Percentiles rank a stretch among this genome's conserved stretches.
phyloP scores from a whole-genome alignment of 2,329 filamentous ascomycete species.

The Aspergillus aculeatus region DNA sequence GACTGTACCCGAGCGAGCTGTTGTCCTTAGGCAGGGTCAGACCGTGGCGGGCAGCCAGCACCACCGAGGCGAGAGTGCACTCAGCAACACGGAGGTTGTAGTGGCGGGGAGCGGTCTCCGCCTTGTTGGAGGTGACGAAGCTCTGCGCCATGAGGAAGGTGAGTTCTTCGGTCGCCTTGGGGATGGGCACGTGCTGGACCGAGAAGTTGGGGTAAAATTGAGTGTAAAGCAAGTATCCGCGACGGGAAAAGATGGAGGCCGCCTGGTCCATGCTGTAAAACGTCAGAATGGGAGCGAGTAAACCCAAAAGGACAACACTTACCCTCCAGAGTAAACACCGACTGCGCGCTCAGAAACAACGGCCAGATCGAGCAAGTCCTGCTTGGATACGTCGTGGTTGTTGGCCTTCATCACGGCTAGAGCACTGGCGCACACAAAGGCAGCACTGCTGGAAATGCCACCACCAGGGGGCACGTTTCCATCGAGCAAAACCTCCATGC shows the following conservation, averaged over 20 bases:
- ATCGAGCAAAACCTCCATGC: slow-evolving; percentile 86
- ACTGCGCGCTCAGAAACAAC: slow-evolving; percentile 93
- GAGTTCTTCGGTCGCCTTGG: slow-evolving; percentile 75
- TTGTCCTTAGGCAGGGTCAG: slow-evolving; percentile 72
- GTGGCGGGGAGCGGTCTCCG: slow-evolving; percentile 86
- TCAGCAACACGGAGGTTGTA: slow-evolving; percentile 98
- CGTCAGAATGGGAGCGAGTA: slow-evolving; percentile 6
- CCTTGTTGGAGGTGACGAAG: slow-evolving; percentile 91
- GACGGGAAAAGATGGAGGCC: slow-evolving; percentile 87
- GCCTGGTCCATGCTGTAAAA: slow-evolving; percentile 84
- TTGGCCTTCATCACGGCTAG: slow-evolving; percentile 86
- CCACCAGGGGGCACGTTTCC: slow-evolving; percentile 90
- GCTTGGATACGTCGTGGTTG: slow-evolving; percentile 81
- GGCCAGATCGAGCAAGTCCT: slow-evolving; percentile 84
- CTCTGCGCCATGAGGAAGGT: slow-evolving; percentile 93
- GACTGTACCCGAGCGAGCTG: slow-evolving; percentile 76
- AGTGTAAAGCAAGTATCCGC: slow-evolving; percentile 83
- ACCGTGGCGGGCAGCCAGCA: slow-evolving; percentile 59
- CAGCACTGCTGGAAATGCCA: slow-evolving; percentile 88
- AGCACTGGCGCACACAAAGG: slow-evolving; percentile 87
- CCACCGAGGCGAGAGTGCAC: slow-evolving; percentile 79
- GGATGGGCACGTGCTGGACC: slow-evolving; percentile 77
- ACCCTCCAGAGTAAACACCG: slow-evolving; percentile 94
- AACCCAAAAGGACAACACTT: slow-evolving; percentile 33
- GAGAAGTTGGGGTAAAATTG: slow-evolving; percentile 79